Evolutionary conservation across 768 basidiomycete species (phyloP), one percentile per base, ranked within the genome.

Genomic region (Hemileccinum rubropunctum): DNA sequence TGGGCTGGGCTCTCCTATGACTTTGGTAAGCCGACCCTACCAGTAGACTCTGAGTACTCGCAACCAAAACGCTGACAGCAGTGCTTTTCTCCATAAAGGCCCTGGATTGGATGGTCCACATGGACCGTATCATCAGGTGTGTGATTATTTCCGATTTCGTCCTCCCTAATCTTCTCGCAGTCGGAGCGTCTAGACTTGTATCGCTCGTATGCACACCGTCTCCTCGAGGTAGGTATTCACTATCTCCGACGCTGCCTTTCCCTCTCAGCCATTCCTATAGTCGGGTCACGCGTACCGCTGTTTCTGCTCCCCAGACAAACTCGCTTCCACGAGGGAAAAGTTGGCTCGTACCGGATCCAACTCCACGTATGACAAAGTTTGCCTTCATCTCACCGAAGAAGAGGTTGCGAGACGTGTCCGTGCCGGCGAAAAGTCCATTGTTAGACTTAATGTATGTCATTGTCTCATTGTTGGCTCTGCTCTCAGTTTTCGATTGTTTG

Each of bases 1-100:
- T 98, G 97, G 97, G 91, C 95, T 45, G 91, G 92, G 27, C 70
- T 99, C 20, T 77, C 90, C 8, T 95, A 90, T 66, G 95, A 98
- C 64, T 86, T 86, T 71, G 97, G 95, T 92, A 47, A 36, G 33
- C 23, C 4, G 9, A 28, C 65, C 3, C n/a, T n/a, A n/a, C n/a
- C n/a, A n/a, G n/a, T n/a, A n/a, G n/a, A n/a, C n/a, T n/a, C n/a
- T n/a, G n/a, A n/a, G n/a, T n/a, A n/a, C n/a, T n/a, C n/a, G n/a
- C n/a, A n/a, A n/a, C n/a, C n/a, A n/a, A n/a, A n/a, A 17, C 36
- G 23, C 47, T 62, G 33, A 64, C 36, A 9, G 27, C 9, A 9
- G n/a, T n/a, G n/a, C n/a, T n/a, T n/a, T n/a, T n/a, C n/a, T n/a
- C n/a, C n/a, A 28, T 28, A 39, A 26, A 95, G 93, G 93, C 47